phyloP scores from a whole-genome alignment of 2,329 filamentous ascomycete species.

The Aspergillus floridensis region DNA sequence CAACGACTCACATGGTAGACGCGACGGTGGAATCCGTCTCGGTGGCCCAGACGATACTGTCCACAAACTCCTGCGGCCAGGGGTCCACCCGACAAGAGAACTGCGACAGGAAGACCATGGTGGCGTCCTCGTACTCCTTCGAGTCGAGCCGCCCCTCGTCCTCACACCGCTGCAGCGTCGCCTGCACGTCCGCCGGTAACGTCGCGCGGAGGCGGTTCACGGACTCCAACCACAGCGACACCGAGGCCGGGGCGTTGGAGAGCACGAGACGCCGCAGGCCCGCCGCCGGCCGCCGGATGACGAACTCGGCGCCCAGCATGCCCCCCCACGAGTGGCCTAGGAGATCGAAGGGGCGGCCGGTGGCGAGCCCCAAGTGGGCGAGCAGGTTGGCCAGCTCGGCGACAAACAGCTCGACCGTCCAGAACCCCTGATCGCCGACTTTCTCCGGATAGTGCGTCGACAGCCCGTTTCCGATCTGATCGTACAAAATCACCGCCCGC shows the following conservation, averaged over 20 bases:
- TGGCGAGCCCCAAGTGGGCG: neutral
- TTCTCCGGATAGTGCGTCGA: slow-evolving; percentile 2
- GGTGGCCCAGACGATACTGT: slow-evolving; percentile 1
- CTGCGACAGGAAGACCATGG: neutral
- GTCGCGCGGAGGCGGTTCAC: slow-evolving; percentile 1
- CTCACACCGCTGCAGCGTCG: neutral
- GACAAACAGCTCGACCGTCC: slow-evolving; percentile 1
- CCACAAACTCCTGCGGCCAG: slow-evolving; percentile 1
- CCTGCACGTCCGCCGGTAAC: neutral
- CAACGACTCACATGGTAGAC: neutral
- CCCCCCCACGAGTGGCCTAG: slow-evolving; percentile 6
- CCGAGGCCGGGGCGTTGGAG: neutral
- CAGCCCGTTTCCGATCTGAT: slow-evolving; percentile 6
- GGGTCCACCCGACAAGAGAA: slow-evolving; percentile 1
- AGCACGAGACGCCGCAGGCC: slow-evolving; percentile 2
- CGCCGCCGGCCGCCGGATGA: neutral
- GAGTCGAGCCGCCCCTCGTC: neutral
- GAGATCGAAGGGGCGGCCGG: neutral
- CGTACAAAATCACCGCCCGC: neutral
- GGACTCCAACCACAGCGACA: neutral
- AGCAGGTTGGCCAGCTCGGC: slow-evolving; percentile 1
- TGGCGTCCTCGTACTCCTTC: slow-evolving; percentile 1
- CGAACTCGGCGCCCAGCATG: slow-evolving; percentile 1
- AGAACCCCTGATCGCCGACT: neutral
- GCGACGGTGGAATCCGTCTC: slow-evolving; percentile 2